Evolutionary conservation across 768 basidiomycete species (phyloP).

Genomic region (Lentinula sp.): DNA sequence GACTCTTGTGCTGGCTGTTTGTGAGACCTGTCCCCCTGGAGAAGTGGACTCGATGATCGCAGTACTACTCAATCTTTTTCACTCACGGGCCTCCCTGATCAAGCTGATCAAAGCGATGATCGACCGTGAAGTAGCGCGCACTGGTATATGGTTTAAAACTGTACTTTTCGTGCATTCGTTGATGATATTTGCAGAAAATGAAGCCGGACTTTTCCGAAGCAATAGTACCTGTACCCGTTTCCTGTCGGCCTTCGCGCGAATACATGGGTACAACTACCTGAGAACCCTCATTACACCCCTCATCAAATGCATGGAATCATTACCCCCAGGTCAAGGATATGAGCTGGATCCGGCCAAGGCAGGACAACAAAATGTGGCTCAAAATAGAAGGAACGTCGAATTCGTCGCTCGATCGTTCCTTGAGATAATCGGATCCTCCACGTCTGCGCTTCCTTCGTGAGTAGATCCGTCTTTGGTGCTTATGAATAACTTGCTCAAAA

Average conservation of each 20-base stretch:
- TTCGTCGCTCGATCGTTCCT: conserved; percentile 72
- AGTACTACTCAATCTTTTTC: conserved; percentile 81
- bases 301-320: conserved; percentile 63
- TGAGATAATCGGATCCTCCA: conserved; percentile 65
- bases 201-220: conserved; percentile 77
- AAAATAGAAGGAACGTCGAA: conserved; percentile 68
- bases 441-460: conserved; percentile 68
- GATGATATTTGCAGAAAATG: conserved; percentile 45
- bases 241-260: conserved; percentile 77
- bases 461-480: conserved; percentile 17
- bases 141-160: conserved; percentile 39
- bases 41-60: conserved; percentile 85
- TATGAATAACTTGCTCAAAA: conserved; percentile 5
- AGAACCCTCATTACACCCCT: conserved; percentile 73
- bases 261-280: conserved; percentile 93
- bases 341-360: conserved; percentile 70
- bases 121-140: conserved; percentile 74
- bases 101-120: conserved; percentile 77
- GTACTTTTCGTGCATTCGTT: neutral
- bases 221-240: conserved; percentile 88
- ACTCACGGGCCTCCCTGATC: conserved; percentile 68
- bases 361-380: conserved; percentile 49
- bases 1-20: conserved; percentile 77
- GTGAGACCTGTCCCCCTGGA: conserved; percentile 72
- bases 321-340: conserved; percentile 70